phyloP scores from a whole-genome alignment of 1,284 basidiomycete species.

The Schizophyllum amplum region DNA sequence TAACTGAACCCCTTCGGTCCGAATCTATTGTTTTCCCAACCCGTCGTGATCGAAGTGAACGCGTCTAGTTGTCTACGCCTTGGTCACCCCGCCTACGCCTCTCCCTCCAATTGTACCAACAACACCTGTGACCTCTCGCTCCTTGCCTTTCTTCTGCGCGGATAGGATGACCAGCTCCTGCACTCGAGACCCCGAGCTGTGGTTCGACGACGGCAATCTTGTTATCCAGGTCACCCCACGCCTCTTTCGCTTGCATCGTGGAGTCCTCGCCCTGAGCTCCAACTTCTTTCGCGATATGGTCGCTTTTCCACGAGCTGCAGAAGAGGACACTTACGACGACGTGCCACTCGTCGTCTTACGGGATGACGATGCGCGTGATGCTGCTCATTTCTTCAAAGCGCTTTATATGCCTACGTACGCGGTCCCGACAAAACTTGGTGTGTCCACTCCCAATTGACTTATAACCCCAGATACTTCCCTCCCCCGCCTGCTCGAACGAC shows the following conservation, averaged over 20 bases:
- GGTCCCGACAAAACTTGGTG: neutral
- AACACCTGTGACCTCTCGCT: no score
- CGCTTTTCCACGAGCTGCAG: conserved; percentile 5
- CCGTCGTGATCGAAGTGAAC: no score
- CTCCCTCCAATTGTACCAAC: no score
- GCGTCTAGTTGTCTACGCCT: no score
- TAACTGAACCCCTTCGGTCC: no score
- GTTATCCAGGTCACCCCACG: conserved; percentile 1
- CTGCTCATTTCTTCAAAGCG: neutral
- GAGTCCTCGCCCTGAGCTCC: neutral
- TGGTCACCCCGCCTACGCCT: no score
- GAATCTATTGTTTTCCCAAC: no score
- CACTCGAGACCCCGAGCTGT: neutral
- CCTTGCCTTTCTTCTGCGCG: no score
- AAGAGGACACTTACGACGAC: conserved; percentile 2
- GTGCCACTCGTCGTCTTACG: conserved; percentile 4
- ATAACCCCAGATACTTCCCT: neutral
- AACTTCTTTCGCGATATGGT: conserved; percentile 3
- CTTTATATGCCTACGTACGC: neutral
- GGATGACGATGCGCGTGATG: conserved; percentile 1
- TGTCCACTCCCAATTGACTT: neutral
- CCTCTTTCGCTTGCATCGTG: conserved; percentile 7
- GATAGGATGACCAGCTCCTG: no score
- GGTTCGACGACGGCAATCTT: conserved; percentile 7
- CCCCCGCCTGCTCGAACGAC: neutral